A percentile compares a stretch with the other conserved stretches of the same genome.
Evolutionary conservation across 1,284 basidiomycete species (phyloP).

Genomic region (Leccinum pachyderme): DNA sequence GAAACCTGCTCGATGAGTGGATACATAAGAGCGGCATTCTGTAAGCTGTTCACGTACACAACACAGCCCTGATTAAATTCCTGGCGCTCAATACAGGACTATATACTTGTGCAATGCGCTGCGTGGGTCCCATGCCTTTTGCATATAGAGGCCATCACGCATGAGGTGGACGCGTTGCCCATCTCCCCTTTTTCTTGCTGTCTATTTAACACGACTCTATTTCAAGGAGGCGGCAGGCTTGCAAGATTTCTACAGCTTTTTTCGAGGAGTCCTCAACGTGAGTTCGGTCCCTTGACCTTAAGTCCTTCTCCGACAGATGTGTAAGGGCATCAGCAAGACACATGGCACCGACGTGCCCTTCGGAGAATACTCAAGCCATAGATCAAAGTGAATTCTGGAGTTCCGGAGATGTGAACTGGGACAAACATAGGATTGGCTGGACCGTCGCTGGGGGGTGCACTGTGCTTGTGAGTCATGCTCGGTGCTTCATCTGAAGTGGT

Average conservation of each 20-base stretch:
- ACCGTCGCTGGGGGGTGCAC: constrained; percentile 67
- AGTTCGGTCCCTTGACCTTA: not conserved
- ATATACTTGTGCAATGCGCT: not conserved
- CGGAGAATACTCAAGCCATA: constrained; percentile 46
- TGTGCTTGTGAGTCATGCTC: constrained; percentile 46
- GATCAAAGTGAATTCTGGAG: constrained; percentile 67
- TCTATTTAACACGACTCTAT: not conserved
- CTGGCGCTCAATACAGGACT: not conserved
- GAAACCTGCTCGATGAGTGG: not conserved
- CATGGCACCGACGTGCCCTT: constrained; percentile 43
- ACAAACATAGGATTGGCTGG: constrained; percentile 71
- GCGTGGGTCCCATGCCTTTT: not conserved
- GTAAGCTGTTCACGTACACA: not conserved
- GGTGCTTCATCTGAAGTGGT: not conserved
- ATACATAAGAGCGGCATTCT: not conserved
- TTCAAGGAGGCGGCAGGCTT: not conserved
- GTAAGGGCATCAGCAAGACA: not conserved
- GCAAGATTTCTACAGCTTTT: not conserved
- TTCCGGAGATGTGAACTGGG: constrained; percentile 49
- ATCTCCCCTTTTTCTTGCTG: not conserved
- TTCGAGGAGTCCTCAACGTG: not conserved
- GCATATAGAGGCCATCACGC: not conserved
- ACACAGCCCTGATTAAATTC: not conserved
- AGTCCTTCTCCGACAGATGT: not conserved
- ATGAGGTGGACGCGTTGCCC: not conserved